These are phyloP conservation scores for Benincasa hispida DNA, from an alignment of 306 rosid genomes.

Conservation along the genomic window DNA sequence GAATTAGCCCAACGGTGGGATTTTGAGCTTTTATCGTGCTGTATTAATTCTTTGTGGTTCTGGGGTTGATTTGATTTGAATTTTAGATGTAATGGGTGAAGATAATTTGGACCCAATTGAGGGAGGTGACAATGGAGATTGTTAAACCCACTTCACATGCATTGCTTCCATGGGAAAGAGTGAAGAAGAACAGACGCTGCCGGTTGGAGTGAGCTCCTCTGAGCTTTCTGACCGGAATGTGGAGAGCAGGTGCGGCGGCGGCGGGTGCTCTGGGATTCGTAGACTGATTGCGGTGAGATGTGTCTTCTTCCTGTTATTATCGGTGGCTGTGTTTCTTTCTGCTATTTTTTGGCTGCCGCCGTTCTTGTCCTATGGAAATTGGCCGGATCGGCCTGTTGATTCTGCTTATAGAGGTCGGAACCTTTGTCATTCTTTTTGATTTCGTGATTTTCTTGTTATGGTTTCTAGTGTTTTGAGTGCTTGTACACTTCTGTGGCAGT, in stretches of 20 bases:
- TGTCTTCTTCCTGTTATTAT: constrained; percentile 42
- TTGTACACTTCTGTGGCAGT: constrained; percentile 21
- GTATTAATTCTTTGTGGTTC: background rate
- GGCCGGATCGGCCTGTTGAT: constrained; percentile 29
- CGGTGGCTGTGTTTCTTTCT: constrained; percentile 60
- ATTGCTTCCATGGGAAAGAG: constrained; percentile 71
- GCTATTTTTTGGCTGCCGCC: constrained; percentile 88
- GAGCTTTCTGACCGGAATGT: constrained; percentile 34
- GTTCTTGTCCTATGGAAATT: constrained; percentile 48
- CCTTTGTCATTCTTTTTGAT: background rate
- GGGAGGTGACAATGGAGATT: constrained; percentile 23
- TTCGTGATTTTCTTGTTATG: background rate
- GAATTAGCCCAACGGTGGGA: background rate
- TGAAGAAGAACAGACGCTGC: constrained; percentile 41
- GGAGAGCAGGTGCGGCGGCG: constrained; percentile 30
- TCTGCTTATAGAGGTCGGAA: constrained; percentile 44
- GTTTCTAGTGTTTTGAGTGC: constrained; percentile 9
- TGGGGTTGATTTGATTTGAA: background rate
- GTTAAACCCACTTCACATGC: constrained; percentile 24
- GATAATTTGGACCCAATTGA: constrained; percentile 10
- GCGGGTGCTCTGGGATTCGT: constrained; percentile 30
- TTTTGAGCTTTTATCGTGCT: background rate
- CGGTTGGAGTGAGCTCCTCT: constrained; percentile 20
- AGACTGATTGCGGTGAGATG: constrained; percentile 52
- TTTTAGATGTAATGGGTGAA: background rate